A percentile compares a stretch with the other conserved stretches of the same genome.
These are phyloP conservation scores for Ceratobasidium sp. DNA, from an alignment of 1,284 basidiomycete genomes.

Conservation along the genomic window DNA sequence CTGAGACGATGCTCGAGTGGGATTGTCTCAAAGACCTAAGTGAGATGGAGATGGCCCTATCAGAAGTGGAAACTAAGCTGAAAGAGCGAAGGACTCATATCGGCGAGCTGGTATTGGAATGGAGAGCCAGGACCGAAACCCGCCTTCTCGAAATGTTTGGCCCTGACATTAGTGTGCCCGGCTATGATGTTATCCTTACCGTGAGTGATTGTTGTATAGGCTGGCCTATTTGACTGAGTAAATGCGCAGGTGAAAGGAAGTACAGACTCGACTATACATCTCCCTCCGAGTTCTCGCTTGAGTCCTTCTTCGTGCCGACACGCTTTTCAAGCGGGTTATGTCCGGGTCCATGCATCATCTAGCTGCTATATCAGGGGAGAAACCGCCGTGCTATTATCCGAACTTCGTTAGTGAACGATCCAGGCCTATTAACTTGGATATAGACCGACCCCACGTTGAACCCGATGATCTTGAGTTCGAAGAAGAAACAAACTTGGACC, in stretches of 20 bases:
- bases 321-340: background rate
- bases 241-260: slow-evolving; percentile 21
- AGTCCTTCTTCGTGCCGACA: slow-evolving; percentile 37
- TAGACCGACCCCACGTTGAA: background rate
- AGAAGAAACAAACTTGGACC: background rate
- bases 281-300: background rate
- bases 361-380: background rate
- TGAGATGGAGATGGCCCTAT: background rate
- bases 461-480: background rate
- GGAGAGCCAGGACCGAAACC: background rate
- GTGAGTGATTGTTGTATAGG: background rate
- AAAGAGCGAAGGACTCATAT: background rate
- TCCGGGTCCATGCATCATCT: background rate
- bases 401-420: background rate
- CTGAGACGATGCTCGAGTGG: background rate
- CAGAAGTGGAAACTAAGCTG: background rate
- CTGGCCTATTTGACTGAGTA: background rate
- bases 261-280: background rate
- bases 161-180: no score
- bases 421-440: background rate
- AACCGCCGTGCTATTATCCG: background rate
- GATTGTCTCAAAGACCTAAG: background rate
- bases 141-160: background rate
- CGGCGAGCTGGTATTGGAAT: background rate
- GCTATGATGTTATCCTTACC: background rate